These are phyloP conservation scores for Aureobasidium mangrovei DNA, from an alignment of 2,329 filamentous ascomycete genomes.

Conservation along the genomic window DNA sequence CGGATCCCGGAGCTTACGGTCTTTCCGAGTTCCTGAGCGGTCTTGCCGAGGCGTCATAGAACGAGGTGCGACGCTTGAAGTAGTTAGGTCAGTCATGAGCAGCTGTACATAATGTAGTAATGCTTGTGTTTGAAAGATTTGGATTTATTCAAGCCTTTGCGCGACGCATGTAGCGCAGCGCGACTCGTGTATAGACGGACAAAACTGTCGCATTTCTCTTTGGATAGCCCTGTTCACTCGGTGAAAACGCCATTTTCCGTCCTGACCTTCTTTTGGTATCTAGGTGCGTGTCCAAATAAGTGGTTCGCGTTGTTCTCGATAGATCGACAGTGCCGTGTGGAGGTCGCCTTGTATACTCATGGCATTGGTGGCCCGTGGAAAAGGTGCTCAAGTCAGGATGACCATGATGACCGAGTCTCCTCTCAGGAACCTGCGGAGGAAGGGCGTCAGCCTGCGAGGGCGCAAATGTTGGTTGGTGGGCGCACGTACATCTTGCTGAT, in stretches of 20 bases:
- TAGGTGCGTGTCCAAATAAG: not conserved
- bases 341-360: not conserved
- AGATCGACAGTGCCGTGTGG: not conserved
- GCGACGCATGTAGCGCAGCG: no score
- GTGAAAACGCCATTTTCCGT: not conserved
- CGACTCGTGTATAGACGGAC: no score
- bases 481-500: conserved; percentile 82
- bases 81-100: not conserved
- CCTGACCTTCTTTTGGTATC: conserved; percentile 1
- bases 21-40: conserved; percentile 77
- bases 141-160: no score
- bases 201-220: not conserved
- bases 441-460: not conserved
- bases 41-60: conserved; percentile 42
- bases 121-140: not conserved
- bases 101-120: not conserved
- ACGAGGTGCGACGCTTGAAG: no score
- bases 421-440: conserved; percentile 50
- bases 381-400: conserved; percentile 57
- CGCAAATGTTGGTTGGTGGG: not conserved
- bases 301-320: not conserved
- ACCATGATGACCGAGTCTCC: conserved; percentile 82
- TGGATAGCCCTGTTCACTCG: not conserved
- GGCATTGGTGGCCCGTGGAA: not conserved
- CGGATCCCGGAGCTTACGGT: conserved; percentile 68